phyloP scores from a whole-genome alignment of 1,139 yeast genomes.

The Suhomyces chickasaworum region DNA sequence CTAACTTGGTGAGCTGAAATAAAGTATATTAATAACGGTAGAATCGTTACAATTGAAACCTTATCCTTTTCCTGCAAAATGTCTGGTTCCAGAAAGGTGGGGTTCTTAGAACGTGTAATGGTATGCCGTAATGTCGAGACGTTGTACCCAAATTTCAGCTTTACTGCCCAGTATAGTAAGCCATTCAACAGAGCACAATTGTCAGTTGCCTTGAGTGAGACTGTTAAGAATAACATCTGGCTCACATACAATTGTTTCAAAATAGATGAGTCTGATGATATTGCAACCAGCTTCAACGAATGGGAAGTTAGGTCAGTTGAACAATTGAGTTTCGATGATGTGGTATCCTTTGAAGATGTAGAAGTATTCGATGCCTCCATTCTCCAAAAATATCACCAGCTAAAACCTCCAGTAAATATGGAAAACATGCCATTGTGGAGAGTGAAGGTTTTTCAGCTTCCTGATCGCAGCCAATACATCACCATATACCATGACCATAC shows the following conservation, averaged over 20 bases:
- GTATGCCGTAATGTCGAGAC: conserved; percentile 27
- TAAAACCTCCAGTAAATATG: conserved; percentile 16
- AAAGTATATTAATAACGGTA: too few species aligned
- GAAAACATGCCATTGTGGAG: conserved; percentile 32
- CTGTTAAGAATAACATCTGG: conserved; percentile 26
- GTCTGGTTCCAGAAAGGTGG: conserved; percentile 3
- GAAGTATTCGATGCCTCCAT: not conserved
- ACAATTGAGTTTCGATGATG: conserved; percentile 27
- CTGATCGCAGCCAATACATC: conserved; percentile 10
- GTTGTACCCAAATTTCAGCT: conserved; percentile 31
- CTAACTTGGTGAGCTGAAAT: too few species aligned
- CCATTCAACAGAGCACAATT: conserved; percentile 19
- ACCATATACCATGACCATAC: conserved; percentile 16
- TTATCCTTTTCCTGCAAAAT: not conserved
- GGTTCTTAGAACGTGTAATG: conserved; percentile 19
- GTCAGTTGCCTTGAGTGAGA: conserved; percentile 27
- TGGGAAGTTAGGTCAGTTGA: conserved; percentile 23
- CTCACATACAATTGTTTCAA: conserved; percentile 25
- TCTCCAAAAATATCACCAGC: not conserved
- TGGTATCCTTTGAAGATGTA: conserved; percentile 20
- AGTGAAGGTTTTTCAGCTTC: conserved; percentile 20
- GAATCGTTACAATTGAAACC: too few species aligned
- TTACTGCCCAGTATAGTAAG: conserved; percentile 28
- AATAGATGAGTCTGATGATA: conserved; percentile 17
- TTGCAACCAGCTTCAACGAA: conserved; percentile 15